Conservation (phyloP, 768 basidiomycete genomes). For the Kwoniella europaea region DNA sequence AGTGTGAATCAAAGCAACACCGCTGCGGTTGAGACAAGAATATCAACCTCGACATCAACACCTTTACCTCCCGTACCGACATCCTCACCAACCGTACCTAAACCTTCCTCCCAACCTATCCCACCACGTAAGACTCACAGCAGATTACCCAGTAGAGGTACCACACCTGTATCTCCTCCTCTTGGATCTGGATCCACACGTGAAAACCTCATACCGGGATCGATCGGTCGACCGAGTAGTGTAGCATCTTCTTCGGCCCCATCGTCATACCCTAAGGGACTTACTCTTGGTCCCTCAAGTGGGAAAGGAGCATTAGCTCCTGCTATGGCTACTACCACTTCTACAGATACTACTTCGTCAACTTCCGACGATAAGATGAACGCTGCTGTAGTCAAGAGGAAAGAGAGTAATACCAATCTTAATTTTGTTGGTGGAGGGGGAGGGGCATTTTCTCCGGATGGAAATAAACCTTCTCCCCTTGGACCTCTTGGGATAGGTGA, state of each 20-base stretch:
- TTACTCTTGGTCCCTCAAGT: slow-evolving; percentile 10
- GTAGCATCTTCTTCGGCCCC: slow-evolving; percentile 37
- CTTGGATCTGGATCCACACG: not conserved
- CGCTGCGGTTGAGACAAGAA: not conserved
- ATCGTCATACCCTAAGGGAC: slow-evolving; percentile 27
- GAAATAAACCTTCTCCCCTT: slow-evolving; percentile 1
- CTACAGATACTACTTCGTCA: not conserved
- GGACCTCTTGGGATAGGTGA: not conserved
- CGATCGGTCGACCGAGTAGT: slow-evolving; percentile 32
- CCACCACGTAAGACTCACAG: slow-evolving; percentile 14
- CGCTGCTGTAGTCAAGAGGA: not conserved
- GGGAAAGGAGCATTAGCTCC: slow-evolving; percentile 33
- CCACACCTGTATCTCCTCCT: slow-evolving; percentile 16
- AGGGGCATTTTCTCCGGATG: not conserved
- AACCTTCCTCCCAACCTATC: not conserved
- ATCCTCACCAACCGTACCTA: slow-evolving; percentile 5
- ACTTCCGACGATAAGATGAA: not conserved
- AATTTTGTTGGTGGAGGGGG: not conserved
- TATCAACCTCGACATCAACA: not conserved
- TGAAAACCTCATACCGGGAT: slow-evolving; percentile 21
- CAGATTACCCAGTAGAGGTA: slow-evolving; percentile 6
- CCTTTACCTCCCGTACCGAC: not conserved
- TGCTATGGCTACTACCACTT: slow-evolving; percentile 39
- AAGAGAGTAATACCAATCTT: slow-evolving; percentile 1
- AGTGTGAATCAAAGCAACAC: not conserved